These are phyloP conservation scores for Apophysomyces sp. DNA, from an alignment of 371 early-diverging fungal species.

Conservation along the genomic window DNA sequence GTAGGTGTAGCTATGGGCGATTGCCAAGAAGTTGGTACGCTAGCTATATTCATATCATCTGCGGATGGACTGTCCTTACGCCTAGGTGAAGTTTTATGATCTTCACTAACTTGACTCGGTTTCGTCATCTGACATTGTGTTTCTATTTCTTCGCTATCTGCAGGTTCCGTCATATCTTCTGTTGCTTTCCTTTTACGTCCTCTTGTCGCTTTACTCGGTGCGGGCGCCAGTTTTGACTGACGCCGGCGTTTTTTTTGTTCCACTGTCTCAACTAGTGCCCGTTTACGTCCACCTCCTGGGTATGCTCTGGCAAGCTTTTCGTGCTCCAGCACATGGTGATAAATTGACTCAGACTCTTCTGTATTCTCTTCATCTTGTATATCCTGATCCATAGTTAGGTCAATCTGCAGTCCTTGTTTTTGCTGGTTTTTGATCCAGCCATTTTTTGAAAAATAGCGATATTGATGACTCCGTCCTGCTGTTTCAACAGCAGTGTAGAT, in stretches of 20 bases:
- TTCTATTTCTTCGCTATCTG: neutral
- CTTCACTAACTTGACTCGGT: neutral
- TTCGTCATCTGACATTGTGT: neutral
- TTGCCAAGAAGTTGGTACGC: neutral
- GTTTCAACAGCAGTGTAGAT: constrained; percentile 7
- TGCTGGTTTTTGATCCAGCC: constrained; percentile 3
- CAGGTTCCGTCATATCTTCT: neutral
- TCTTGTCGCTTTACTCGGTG: neutral
- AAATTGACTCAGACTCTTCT: neutral
- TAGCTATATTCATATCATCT: neutral
- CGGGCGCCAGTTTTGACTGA: neutral
- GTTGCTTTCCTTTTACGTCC: neutral
- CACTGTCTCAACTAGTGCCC: neutral
- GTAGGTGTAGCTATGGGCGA: neutral
- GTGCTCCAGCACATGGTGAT: neutral
- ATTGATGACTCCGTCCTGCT: constrained; percentile 4
- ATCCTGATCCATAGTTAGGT: neutral
- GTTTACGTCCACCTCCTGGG: neutral
- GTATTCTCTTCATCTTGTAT: neutral
- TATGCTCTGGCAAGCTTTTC: neutral
- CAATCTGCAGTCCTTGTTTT: neutral
- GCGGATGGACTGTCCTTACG: neutral
- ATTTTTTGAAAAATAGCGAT: constrained; percentile 14
- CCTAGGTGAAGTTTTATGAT: neutral
- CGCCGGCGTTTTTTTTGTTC: neutral